phyloP scores from a whole-genome alignment of 192 early-diverging fungal genomes.

The Gryganskiella cystojenkinii region DNA sequence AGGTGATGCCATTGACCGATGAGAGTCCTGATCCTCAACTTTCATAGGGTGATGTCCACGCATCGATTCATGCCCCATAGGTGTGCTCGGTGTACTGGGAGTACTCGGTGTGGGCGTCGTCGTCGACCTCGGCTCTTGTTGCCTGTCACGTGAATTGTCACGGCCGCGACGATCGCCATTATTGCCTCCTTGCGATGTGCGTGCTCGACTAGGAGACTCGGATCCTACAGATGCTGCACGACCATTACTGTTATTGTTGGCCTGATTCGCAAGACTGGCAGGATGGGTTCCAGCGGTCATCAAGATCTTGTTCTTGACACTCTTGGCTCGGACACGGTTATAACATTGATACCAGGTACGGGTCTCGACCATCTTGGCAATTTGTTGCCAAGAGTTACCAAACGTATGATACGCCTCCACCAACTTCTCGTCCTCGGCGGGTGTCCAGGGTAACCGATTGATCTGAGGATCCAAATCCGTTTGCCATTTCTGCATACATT shows the following conservation, averaged over 20 bases:
- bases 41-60: too few relatives aligned
- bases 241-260: background rate
- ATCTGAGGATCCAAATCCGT: conserved; percentile 51
- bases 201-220: background rate
- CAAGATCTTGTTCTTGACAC: conserved; percentile 47
- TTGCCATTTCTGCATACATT: conserved; percentile 55
- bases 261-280: conserved; percentile 21
- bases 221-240: too few relatives aligned
- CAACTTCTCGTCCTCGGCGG: conserved; percentile 41
- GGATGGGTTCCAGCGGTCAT: conserved; percentile 25
- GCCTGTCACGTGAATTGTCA: background rate
- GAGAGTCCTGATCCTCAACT: too few relatives aligned
- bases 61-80: too few relatives aligned
- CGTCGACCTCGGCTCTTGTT: too few relatives aligned
- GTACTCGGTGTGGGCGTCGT: too few relatives aligned
- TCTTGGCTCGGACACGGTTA: conserved; percentile 51
- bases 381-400: conserved; percentile 52
- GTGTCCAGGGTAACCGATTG: conserved; percentile 42
- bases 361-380: conserved; percentile 50
- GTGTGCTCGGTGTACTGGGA: too few relatives aligned
- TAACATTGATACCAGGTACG: conserved; percentile 53
- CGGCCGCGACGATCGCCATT: background rate
- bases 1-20: too few relatives aligned
- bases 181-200: background rate
- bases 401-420: conserved; percentile 48